These are phyloP conservation scores for Selenicereus undatus DNA, from an alignment of 148 eudicot species.

Conservation along the genomic window DNA sequence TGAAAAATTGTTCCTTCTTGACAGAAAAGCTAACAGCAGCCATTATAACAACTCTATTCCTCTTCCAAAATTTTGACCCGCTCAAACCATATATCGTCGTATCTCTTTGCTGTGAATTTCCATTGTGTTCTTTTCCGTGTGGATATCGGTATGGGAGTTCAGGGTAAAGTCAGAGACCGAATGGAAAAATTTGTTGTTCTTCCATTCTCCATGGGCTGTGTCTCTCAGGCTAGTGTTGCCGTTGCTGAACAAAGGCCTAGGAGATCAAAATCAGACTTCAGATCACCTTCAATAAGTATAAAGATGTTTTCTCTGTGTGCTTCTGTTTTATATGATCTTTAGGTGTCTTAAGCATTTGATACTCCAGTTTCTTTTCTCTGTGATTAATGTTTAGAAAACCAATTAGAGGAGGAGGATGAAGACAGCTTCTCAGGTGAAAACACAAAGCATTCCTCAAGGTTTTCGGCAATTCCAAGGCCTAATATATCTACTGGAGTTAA, in stretches of 20 bases:
- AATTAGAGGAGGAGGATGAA: slow-evolving; percentile 40
- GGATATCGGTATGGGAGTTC: slow-evolving; percentile 18
- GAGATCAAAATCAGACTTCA: slow-evolving; percentile 32
- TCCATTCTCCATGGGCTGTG: slow-evolving; percentile 65
- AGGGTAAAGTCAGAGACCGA: slow-evolving; percentile 40
- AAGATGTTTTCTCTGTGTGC: not conserved
- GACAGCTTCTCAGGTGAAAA: slow-evolving; percentile 43
- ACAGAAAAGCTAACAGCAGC: slow-evolving; percentile 43
- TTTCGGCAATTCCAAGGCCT: slow-evolving; percentile 41
- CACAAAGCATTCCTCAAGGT: slow-evolving; percentile 41
- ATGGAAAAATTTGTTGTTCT: slow-evolving; percentile 59
- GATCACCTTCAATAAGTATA: slow-evolving; percentile 30
- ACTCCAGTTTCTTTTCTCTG: not conserved
- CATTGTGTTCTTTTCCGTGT: slow-evolving; percentile 5
- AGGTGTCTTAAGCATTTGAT: not conserved
- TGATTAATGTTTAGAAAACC: slow-evolving; percentile 29
- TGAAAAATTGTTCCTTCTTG: slow-evolving; percentile 46
- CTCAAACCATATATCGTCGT: slow-evolving; percentile 12
- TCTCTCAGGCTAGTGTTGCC: slow-evolving; percentile 61
- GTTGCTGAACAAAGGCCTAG: slow-evolving; percentile 40
- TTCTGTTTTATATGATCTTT: not conserved
- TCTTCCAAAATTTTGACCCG: slow-evolving; percentile 16
- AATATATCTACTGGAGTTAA: slow-evolving; percentile 50
- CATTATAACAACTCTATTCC: slow-evolving; percentile 38
- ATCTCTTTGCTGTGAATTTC: slow-evolving; percentile 2